Conservation (phyloP, 1,284 basidiomycete species). For the Xanthoconium separans region DNA sequence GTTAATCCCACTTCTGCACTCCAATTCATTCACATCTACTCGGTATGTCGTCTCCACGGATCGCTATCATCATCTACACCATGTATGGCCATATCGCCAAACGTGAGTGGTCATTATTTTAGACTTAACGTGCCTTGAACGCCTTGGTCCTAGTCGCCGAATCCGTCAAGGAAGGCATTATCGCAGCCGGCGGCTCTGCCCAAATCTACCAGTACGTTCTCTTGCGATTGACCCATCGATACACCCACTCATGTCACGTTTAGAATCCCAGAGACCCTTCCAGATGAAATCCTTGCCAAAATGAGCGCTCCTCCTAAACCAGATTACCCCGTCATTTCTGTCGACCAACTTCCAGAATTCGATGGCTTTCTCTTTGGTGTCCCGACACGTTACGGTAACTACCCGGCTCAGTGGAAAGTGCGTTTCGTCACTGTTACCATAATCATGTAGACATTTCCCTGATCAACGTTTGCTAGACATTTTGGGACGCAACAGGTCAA, state of each 20-base stretch:
- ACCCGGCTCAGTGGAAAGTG: constrained; percentile 36
- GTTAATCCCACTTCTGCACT: background rate
- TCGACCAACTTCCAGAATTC: constrained; percentile 41
- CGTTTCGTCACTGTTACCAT: background rate
- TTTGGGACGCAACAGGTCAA: constrained; percentile 51
- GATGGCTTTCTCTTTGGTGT: constrained; percentile 42
- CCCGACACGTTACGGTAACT: constrained; percentile 45
- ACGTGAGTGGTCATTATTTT: constrained; percentile 22
- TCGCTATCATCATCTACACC: constrained; percentile 50
- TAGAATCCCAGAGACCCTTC: background rate
- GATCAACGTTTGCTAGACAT: constrained; percentile 27
- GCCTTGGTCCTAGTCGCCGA: constrained; percentile 41
- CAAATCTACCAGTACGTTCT: constrained; percentile 44
- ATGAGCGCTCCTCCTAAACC: constrained; percentile 38
- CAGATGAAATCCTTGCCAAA: background rate
- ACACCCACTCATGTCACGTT: background rate
- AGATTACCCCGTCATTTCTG: constrained; percentile 46
- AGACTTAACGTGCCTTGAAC: background rate
- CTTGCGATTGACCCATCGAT: background rate
- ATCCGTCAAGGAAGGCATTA: constrained; percentile 46
- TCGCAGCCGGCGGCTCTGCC: constrained; percentile 46
- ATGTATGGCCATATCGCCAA: constrained; percentile 49
- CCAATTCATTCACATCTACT: background rate
- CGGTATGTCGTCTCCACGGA: constrained; percentile 30
- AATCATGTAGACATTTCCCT: background rate